Evolutionary conservation across 2,329 filamentous ascomycete genomes (phyloP), one percentile per base, ranked within the genome.

Genomic region (Pyricularia grisea): DNA sequence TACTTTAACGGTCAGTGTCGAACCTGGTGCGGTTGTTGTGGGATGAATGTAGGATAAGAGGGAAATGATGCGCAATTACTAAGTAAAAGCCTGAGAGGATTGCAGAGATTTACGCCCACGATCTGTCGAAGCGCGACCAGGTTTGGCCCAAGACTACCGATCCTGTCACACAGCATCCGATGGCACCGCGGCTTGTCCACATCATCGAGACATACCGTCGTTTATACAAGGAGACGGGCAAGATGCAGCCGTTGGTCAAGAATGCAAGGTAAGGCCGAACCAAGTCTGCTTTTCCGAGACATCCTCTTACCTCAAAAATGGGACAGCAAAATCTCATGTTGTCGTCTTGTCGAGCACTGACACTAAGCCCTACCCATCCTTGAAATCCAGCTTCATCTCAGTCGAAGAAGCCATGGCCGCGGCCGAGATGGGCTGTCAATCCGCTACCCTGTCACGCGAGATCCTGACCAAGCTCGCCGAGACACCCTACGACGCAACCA

Each of bases 91-190:
- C 63, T 20, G 28, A 1, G 7, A 10, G 5, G 33, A 1, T 42
- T 33, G 10, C 61, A 83, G 81, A 83, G 73, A 78, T 78, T 58
- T 76, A 76, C 6, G 82, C 81, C 2, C 81, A 84, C 69, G 76
- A 77, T 66, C 79, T 83, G 69, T 74, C 73, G 4, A 74, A 76
- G 12, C 74, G 67, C 11, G 58, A 64, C 60, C 10, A 64, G 55
- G 60, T 82, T n/a, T 84, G 82, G 81, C 82, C 81, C 23, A 74
- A 82, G 67, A 78, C 81, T 42, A 71, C 80, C 64, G 82, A 85
- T 71, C 81, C 82, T 3, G 82, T 81, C 0, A 74, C 76, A 11
- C 74, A 83, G 69, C 82, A 85, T 70, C 80, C 82, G 31, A 84
- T 82, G 75, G 80, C 81, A 9, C 75, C 82, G 0, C 78, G 82